Conservation (phyloP, 2,329 filamentous ascomycete genomes). For the Paraphoma sp. region DNA sequence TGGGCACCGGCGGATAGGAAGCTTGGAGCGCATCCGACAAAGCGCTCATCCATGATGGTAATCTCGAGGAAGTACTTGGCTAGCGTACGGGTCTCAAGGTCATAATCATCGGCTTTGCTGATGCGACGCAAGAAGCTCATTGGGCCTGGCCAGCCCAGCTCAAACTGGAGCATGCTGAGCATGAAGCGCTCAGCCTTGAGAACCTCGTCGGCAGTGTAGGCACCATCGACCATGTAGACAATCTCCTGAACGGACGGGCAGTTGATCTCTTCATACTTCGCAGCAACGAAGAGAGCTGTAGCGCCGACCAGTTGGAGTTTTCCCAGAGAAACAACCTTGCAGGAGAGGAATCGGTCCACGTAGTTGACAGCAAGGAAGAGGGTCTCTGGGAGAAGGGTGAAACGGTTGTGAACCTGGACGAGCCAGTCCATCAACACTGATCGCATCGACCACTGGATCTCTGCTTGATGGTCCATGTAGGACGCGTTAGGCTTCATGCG, state of each 20-base stretch:
- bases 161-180: slow-evolving; percentile 94
- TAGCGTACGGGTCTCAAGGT: slow-evolving; percentile 90
- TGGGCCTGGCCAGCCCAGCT: slow-evolving; percentile 96
- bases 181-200: slow-evolving; percentile 98
- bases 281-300: slow-evolving; percentile 92
- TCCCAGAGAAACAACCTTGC: slow-evolving; percentile 91
- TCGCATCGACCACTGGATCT: slow-evolving; percentile 99
- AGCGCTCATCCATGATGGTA: slow-evolving; percentile 97
- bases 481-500: slow-evolving; percentile 84
- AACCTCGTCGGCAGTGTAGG: slow-evolving; percentile 89
- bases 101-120: slow-evolving; percentile 98
- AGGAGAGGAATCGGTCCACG: slow-evolving; percentile 93
- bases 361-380: slow-evolving; percentile 95
- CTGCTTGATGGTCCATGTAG: slow-evolving; percentile 97
- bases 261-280: slow-evolving; percentile 99
- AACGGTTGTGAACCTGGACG: slow-evolving; percentile 92
- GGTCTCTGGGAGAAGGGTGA: slow-evolving; percentile 90
- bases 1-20: slow-evolving; percentile 91
- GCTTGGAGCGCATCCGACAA: slow-evolving; percentile 89
- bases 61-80: slow-evolving; percentile 98
- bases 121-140: slow-evolving; percentile 98
- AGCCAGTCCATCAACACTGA: slow-evolving; percentile 98
- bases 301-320: slow-evolving; percentile 97
- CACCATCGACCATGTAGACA: slow-evolving; percentile 96
- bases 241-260: slow-evolving; percentile 95